Evolutionary conservation across 2,329 filamentous ascomycete species (phyloP), one percentile per base, ranked within the genome.

Genomic region (Didymella pomorum): DNA sequence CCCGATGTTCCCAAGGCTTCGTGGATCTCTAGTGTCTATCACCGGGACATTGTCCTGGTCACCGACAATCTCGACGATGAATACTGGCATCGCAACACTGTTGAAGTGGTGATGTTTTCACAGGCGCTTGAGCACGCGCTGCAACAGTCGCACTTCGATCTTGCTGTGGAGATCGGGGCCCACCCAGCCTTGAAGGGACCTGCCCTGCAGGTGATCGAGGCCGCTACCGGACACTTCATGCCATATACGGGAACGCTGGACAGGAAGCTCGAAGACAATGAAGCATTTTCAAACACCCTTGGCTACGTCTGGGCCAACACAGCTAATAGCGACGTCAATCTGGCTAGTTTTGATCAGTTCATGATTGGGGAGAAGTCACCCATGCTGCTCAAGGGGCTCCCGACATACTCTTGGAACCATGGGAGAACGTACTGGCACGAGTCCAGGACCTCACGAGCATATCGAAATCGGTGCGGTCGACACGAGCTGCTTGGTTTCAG

Each of bases 71-170:
- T 41, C 11, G 2, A 67, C 56, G 5, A 43, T 9, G 4, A 46
- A 0, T 83, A 83, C 65, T 84, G 81, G 82, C 67, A 57, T 1
- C 71, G 79, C 26, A 84, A 84, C 61, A 78, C 83, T 77, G 12
- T 39, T 0, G 33, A 23, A 21, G 42, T 23, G 14, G 58, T 61
- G 14, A 18, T 78, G 0, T 83, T 84, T 59, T 69, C 70, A 4
- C 73, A 81, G 42, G 81, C 81, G 1, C 41, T 83, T 0, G 42
- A 59, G n/a, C 21, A 52, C 2, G 61, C 76, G 0, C 21, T 64
- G 2, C 43, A 60, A 4, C 67, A 66, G 0, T 50, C 64, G 16
- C 74, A 78, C 42, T 67, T 76, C 9, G 52, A 50, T 26, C 75
- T 80, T 45, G 70, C 77, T 10, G 75, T 83, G 5, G 82, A 83